Conservation (phyloP, 371 early-diverging fungal species). For the Mucor velutinosus region DNA sequence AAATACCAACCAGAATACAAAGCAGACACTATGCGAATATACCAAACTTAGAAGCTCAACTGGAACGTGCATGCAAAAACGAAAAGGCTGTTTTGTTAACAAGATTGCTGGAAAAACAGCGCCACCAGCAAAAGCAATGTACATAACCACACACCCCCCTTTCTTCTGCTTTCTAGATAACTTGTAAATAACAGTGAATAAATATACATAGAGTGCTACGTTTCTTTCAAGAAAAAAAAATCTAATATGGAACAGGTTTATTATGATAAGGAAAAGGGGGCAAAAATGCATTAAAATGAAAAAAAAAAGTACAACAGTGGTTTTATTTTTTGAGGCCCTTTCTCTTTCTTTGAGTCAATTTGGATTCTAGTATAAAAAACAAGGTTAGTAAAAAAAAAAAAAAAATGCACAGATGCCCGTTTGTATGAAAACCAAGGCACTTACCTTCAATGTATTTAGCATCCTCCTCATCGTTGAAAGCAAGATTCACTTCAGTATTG, state of each 20-base stretch:
- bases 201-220: not conserved
- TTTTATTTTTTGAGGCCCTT: conserved; percentile 14
- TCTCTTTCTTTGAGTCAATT: conserved; percentile 20
- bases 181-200: not conserved
- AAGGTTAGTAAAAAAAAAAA: not conserved
- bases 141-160: conserved; percentile 1
- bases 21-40: conserved; percentile 20
- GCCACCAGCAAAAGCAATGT: not conserved
- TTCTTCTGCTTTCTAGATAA: conserved; percentile 1
- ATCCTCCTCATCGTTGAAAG: conserved; percentile 77
- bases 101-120: conserved; percentile 14
- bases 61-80: conserved; percentile 18
- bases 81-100: conserved; percentile 14
- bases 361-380: conserved; percentile 7
- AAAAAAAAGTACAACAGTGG: not conserved
- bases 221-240: not conserved
- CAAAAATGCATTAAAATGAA: not conserved
- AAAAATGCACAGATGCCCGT: not conserved
- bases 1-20: conserved; percentile 21
- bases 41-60: conserved; percentile 14
- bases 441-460: conserved; percentile 58
- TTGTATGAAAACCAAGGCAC: not conserved
- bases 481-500: conserved; percentile 33
- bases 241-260: conserved; percentile 8
- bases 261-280: not conserved